phyloP scores from a whole-genome alignment of 331 rosid genomes.

The Spiraea crenata region DNA sequence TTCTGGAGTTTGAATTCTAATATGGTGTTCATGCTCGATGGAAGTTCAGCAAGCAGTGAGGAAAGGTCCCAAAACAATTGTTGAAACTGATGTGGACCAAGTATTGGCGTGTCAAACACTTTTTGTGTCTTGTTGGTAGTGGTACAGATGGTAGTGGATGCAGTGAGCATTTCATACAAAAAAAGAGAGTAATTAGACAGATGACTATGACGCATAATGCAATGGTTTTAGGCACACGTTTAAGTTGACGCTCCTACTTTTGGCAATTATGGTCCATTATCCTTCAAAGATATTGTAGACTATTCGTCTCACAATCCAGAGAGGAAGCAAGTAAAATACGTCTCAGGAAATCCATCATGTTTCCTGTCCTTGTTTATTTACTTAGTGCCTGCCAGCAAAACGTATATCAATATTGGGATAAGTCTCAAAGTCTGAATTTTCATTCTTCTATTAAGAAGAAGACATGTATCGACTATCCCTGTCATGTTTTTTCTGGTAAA shows the following conservation, averaged over 20 bases:
- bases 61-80: not conserved
- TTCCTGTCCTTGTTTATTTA: too few species aligned
- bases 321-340: not conserved
- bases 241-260: not conserved
- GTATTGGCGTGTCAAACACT: not conserved
- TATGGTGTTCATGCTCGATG: not conserved
- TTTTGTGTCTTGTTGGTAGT: not conserved
- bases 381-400: too few species aligned
- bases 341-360: not conserved
- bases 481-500: too few species aligned
- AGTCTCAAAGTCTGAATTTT: too few species aligned
- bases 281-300: not conserved
- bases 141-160: not conserved
- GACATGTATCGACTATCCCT: too few species aligned
- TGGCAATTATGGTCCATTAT: not conserved
- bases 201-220: conserved; percentile 24
- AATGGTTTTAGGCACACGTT: conserved; percentile 7
- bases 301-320: not conserved
- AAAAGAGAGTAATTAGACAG: not conserved
- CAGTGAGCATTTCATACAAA: not conserved
- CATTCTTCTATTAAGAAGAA: too few species aligned
- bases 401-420: too few species aligned
- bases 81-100: not conserved
- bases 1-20: not conserved
- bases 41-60: conserved; percentile 1